Evolutionary conservation across 2,329 filamentous ascomycete species (phyloP), one percentile per base, ranked within the genome.

Genomic region (Achaetomium macrosporum): DNA sequence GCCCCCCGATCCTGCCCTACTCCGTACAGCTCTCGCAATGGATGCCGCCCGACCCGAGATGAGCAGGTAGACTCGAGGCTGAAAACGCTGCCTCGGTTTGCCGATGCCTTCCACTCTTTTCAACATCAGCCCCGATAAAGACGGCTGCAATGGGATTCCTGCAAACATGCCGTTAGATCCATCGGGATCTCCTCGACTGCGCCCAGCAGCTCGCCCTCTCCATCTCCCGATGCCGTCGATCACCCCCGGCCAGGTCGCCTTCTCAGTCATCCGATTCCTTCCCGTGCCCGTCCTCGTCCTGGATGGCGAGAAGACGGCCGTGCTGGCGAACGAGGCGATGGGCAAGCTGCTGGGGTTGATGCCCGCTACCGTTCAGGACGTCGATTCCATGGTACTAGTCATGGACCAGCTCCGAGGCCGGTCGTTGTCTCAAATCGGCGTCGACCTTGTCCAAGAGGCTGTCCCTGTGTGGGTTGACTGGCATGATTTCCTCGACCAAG

Each of bases 251-350:
- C 77, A 82, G 60, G 68, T 84, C 37, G 83, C 85, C 19, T 82
- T 88, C 54, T 79, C 83, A 1, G 82, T 85, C 5, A 71, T 91
- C 68, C 85, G 88, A 63, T 89, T 87, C 63, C 73, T 91, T 5
- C 88, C 87, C 0, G 81, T 88, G 43, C 87, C 87, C 0, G 66
- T 88, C 5, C 66, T 90, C 35, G 81, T 91, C 1, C 70, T 91
- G 35, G 84, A 84, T 47, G 80, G 76, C 35, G 63, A 79, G 30
- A 90, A 90, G 68, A 87, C 83, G 0, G 78, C 90, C 3, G 76
- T 87, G 1, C 68, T 90, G 39, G 87, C 85, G 31, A 91, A 91
- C 61, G 84, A 90, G 60, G 83, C 87, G 17, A 85, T 90, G 79
- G 85, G 82, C 1, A 76, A 81, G 50, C 69, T 91, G 61, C 69